Base-by-base conservation (phyloP, 2,329 filamentous ascomycete species). In the Botryotinia convoluta region DNA sequence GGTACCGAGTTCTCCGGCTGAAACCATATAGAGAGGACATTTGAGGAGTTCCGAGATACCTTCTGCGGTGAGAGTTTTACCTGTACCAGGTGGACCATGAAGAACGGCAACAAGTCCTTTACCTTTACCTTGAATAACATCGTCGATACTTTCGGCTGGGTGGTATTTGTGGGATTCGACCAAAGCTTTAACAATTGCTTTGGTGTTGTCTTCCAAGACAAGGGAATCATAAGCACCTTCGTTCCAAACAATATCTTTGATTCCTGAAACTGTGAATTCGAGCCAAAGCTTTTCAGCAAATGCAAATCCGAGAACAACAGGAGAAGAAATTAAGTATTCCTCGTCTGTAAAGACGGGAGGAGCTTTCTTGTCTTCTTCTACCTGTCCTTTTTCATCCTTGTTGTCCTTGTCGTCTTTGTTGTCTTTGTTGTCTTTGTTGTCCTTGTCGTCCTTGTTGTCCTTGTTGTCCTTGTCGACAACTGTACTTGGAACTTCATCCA, bases 281-380 rank as follows among this genome's bases (percentile, higher is more conserved):
- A 97, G 87, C 95, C 94, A 98, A 16, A 93, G 85, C 83, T 97
- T 97, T 82, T 97, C 93, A 1, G 89, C 90, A 81, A 97, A 97
- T 0, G 93, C 89, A 78, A 97, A 97, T 0, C 94, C 95, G 2
- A 97, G 87, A 0, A 97, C 93, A 0, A 97, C 90, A 0, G 94
- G 92, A 2, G 93, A 95, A 2, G 94, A 91, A 67, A 97, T 91
- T 9, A 97, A 85, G 37, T 96, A 91, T 77, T 97, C 93, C 75
- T 97, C 93, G 67, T 96, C 93, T 0, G 87, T 92, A 80, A 96
- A 95, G 32, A 88, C 85, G 1, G 86, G 86, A 5, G 81, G 75
- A 26, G 77, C 77, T 72, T 82, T 82, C 64, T 82, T 79, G 42
- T 79, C 76, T 3, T 78, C 75, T n/a, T 81, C 79, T 6, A 72